Percentiles rank a stretch among this genome's conserved stretches.
Evolutionary conservation across 371 early-diverging fungal species (phyloP).

Genomic region (Parasitella parasitica): DNA sequence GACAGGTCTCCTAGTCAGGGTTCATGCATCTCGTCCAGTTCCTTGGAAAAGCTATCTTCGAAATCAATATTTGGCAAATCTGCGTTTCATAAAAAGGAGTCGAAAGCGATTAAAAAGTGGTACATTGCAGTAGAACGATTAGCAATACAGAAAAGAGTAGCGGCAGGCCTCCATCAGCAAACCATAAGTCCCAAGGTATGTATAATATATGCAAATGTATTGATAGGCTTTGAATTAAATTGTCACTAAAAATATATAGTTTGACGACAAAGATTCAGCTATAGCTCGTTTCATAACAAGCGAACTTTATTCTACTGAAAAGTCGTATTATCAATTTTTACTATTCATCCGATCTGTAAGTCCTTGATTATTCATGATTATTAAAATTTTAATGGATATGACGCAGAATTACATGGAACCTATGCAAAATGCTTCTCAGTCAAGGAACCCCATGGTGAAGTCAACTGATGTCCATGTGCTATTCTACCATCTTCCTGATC

Average conservation of each 20-base stretch:
- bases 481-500: conserved; percentile 33
- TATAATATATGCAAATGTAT: neutral
- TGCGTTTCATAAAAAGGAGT: conserved; percentile 4
- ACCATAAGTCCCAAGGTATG: neutral
- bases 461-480: conserved; percentile 31
- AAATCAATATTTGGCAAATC: neutral
- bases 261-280: conserved; percentile 3
- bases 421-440: conserved; percentile 26
- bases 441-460: conserved; percentile 27
- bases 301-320: conserved; percentile 26
- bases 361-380: neutral
- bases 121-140: neutral
- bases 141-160: neutral
- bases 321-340: conserved; percentile 35
- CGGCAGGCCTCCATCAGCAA: neutral
- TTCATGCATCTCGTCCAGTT: neutral
- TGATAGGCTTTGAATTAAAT: no score
- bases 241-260: neutral
- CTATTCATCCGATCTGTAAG: conserved; percentile 34
- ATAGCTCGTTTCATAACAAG: conserved; percentile 20
- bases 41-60: neutral
- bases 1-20: neutral
- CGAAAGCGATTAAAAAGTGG: conserved; percentile 11
- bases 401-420: conserved; percentile 40
- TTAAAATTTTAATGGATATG: neutral